Conservation (phyloP, 257 asterid genomes). For the Cruciata laevipes region DNA sequence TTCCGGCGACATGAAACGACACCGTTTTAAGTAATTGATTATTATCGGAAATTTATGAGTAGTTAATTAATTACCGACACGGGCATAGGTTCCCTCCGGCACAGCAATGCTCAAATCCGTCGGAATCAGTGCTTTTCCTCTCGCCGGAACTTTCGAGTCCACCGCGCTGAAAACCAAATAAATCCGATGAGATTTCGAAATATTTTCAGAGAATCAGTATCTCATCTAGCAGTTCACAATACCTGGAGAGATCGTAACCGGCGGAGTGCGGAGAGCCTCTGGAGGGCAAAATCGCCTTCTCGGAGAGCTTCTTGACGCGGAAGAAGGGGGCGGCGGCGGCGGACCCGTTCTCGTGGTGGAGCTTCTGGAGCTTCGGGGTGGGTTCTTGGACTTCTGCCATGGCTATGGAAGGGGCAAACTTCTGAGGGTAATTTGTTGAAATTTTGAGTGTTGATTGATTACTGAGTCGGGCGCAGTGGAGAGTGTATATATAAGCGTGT, state of each 20-base stretch:
- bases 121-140: constrained; percentile 76
- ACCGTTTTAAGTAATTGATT: not conserved
- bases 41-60: not conserved
- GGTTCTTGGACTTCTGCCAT: constrained; percentile 27
- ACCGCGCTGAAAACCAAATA: constrained; percentile 32
- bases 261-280: constrained; percentile 34
- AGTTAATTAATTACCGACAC: constrained; percentile 39
- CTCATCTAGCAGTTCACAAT: not conserved
- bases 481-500: constrained; percentile 5
- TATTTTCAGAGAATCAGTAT: not conserved
- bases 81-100: constrained; percentile 80
- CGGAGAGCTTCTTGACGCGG: constrained; percentile 37
- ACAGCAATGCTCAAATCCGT: constrained; percentile 81
- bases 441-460: not conserved
- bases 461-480: not conserved
- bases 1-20: not conserved
- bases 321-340: constrained; percentile 18
- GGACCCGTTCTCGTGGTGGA: constrained; percentile 13
- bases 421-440: not conserved
- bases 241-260: constrained; percentile 48
- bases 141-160: constrained; percentile 56
- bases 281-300: constrained; percentile 33
- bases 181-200: too few relatives aligned
- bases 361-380: constrained; percentile 24
- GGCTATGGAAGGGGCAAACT: not conserved